A percentile compares a stretch with the other conserved stretches of the same genome.
Evolutionary conservation across 768 basidiomycete species (phyloP).

Genomic region (Lactifluus hygrophoroides): DNA sequence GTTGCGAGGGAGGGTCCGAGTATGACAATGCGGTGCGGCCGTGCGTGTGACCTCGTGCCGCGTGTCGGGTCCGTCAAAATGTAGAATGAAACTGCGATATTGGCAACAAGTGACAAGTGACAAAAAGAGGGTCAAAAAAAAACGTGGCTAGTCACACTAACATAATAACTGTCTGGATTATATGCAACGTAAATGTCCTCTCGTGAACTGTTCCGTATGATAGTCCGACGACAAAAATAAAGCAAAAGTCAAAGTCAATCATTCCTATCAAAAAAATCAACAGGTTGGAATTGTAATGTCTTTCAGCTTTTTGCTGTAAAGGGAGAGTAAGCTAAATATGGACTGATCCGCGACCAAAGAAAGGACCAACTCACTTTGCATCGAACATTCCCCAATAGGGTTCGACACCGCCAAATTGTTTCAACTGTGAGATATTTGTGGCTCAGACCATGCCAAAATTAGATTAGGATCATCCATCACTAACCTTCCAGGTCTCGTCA

Average conservation of each 20-base stretch:
- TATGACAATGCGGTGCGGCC: slow-evolving; percentile 6
- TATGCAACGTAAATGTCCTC: background rate
- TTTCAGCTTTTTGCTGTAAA: slow-evolving; percentile 69
- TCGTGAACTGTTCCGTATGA: background rate
- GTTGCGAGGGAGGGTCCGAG: background rate
- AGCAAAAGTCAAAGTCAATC: too few species aligned
- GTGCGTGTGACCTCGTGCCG: background rate
- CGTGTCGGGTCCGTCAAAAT: background rate
- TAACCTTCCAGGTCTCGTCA: slow-evolving; percentile 77
- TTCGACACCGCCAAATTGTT: slow-evolving; percentile 74
- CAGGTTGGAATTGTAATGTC: slow-evolving; percentile 60
- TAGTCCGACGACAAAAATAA: background rate
- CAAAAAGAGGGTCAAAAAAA: slow-evolving; percentile 2
- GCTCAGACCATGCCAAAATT: background rate
- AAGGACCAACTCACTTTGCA: slow-evolving; percentile 34
- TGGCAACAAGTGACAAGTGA: slow-evolving; percentile 2
- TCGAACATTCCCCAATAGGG: slow-evolving; percentile 65
- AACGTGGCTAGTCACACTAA: background rate
- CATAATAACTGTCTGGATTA: background rate
- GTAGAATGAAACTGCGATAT: background rate
- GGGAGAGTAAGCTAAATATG: slow-evolving; percentile 21
- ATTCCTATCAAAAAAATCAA: too few species aligned
- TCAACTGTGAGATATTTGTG: slow-evolving; percentile 31
- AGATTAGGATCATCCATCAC: background rate
- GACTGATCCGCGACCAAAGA: background rate